These are phyloP conservation scores for Boletus sp. DNA, from an alignment of 768 basidiomycete genomes.

Conservation along the genomic window DNA sequence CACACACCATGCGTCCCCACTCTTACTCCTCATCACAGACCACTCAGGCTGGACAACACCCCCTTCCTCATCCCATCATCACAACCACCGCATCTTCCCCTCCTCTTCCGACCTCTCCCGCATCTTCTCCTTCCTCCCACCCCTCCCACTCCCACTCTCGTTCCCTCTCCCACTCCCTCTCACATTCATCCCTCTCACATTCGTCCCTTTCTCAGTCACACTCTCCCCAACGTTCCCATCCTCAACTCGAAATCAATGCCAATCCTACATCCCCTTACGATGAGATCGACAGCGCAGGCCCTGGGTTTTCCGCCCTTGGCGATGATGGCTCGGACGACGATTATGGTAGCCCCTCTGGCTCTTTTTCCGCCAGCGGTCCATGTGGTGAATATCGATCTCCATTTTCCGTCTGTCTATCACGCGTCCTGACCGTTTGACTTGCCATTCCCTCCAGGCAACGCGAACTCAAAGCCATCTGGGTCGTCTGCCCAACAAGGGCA, in stretches of 20 bases:
- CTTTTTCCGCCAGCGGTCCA: conserved; percentile 7
- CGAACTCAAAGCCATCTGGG: conserved; percentile 15
- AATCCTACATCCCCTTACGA: conserved; percentile 44
- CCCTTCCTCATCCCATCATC: conserved; percentile 30
- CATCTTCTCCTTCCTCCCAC: conserved; percentile 24
- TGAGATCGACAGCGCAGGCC: conserved; percentile 52
- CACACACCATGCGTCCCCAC: conserved; percentile 25
- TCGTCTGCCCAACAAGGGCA: conserved; percentile 36
- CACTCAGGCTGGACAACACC: background rate
- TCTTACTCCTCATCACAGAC: conserved; percentile 20
- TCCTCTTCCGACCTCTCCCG: conserved; percentile 21
- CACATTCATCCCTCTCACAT: conserved; percentile 24
- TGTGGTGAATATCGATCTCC: conserved; percentile 2
- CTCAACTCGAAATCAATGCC: conserved; percentile 30
- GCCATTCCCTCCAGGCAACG: background rate
- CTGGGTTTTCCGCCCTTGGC: conserved; percentile 12
- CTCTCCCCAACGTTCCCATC: conserved; percentile 14
- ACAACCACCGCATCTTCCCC: conserved; percentile 32
- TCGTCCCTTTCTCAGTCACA: conserved; percentile 21
- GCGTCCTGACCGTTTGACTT: background rate
- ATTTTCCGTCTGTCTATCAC: background rate
- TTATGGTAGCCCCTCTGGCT: conserved; percentile 15
- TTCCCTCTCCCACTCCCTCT: conserved; percentile 20
- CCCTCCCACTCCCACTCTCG: conserved; percentile 21
- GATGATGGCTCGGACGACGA: conserved; percentile 30